Evolutionary conservation across 257 asterid species (phyloP).

Genomic region (Scutellaria barbata): DNA sequence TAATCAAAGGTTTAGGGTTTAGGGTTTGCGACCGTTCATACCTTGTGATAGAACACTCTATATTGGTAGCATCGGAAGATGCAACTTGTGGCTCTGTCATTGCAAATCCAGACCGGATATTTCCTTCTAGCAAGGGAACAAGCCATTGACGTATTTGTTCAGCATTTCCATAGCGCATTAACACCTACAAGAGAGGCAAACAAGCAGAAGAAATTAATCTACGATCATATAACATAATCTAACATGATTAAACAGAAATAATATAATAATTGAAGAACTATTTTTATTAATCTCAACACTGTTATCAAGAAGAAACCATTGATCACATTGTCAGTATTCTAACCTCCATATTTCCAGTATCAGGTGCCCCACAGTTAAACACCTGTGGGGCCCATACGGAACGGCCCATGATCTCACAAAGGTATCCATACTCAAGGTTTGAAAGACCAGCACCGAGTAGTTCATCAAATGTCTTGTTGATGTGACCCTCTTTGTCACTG

Average conservation of each 20-base stretch:
- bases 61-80: constrained; percentile 96
- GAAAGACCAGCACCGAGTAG: constrained; percentile 88
- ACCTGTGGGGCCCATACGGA: constrained; percentile 96
- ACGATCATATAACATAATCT: constrained; percentile 12
- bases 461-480: constrained; percentile 49
- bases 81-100: constrained; percentile 99
- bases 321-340: constrained; percentile 2
- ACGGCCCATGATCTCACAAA: constrained; percentile 93
- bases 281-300: too few species aligned
- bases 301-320: background rate
- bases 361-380: constrained; percentile 97
- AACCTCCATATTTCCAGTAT: constrained; percentile 99
- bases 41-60: constrained; percentile 94
- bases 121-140: constrained; percentile 90
- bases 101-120: constrained; percentile 90
- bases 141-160: constrained; percentile 86
- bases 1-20: constrained; percentile 14
- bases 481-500: constrained; percentile 44
- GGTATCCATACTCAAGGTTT: constrained; percentile 91
- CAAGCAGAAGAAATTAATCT: too few species aligned
- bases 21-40: constrained; percentile 31
- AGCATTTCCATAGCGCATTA: constrained; percentile 86
- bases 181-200: constrained; percentile 55
- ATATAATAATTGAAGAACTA: too few species aligned
- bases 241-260: background rate